Conservation (phyloP, 257 asterid species). For the Capsicum baccatum region DNA sequence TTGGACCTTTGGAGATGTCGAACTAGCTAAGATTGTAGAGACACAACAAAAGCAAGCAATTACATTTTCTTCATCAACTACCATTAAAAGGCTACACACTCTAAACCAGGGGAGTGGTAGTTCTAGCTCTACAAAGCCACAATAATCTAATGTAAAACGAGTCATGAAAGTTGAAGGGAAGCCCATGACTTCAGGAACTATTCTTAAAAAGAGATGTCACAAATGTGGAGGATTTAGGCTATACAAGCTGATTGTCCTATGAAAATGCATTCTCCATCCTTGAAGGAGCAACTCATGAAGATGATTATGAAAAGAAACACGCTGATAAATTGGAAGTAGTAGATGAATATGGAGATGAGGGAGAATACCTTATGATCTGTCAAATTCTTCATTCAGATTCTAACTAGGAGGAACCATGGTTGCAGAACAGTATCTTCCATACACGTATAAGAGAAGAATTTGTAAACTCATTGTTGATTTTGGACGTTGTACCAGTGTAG, state of each 20-base stretch:
- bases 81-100: not conserved
- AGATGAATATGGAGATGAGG: not conserved
- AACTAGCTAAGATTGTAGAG: not conserved
- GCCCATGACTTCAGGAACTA: not conserved
- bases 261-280: not conserved
- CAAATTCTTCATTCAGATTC: not conserved
- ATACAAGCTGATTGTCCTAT: not conserved
- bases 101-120: not conserved
- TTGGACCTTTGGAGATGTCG: not conserved
- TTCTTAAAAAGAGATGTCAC: not conserved
- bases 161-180: not conserved
- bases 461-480: not conserved
- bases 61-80: not conserved
- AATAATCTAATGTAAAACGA: not conserved
- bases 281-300: not conserved
- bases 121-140: not conserved
- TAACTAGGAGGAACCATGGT: not conserved
- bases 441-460: not conserved
- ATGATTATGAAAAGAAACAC: not conserved
- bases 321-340: not conserved
- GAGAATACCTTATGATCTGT: not conserved
- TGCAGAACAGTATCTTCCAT: not conserved
- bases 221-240: conserved; percentile 3
- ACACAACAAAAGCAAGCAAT: not conserved
- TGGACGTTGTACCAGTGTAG: not conserved